Conservation (phyloP, 2,329 filamentous ascomycete genomes). For the Cylindrodendrum hubeiense region DNA sequence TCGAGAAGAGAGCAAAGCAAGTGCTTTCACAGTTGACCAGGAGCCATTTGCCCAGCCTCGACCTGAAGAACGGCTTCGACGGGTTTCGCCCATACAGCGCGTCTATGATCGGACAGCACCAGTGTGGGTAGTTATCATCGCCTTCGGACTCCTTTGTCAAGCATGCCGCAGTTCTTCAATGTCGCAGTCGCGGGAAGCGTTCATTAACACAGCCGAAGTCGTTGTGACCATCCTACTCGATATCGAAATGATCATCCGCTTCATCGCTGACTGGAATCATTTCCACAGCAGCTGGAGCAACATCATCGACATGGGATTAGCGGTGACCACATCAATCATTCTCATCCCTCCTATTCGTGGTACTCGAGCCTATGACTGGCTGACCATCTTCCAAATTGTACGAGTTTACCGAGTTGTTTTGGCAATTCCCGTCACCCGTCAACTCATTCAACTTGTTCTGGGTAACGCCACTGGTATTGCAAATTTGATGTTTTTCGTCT, state of each 20-base stretch:
- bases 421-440: constrained; percentile 86
- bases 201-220: constrained; percentile 81
- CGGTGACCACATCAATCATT: constrained; percentile 85
- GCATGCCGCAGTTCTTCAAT: constrained; percentile 82
- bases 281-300: constrained; percentile 84
- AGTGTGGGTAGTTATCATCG: constrained; percentile 86
- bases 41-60: constrained; percentile 54
- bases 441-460: constrained; percentile 88
- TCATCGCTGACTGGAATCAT: constrained; percentile 81
- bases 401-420: constrained; percentile 93
- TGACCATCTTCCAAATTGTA: constrained; percentile 93
- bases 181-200: constrained; percentile 67
- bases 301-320: constrained; percentile 83
- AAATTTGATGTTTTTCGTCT: constrained; percentile 96
- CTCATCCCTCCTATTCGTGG: constrained; percentile 84
- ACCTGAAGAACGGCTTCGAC: constrained; percentile 53
- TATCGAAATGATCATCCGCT: constrained; percentile 84
- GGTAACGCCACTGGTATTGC: constrained; percentile 92
- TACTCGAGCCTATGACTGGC: constrained; percentile 84
- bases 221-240: constrained; percentile 83
- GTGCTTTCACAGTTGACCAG: constrained; percentile 87
- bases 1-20: constrained; percentile 92
- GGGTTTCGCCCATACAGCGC: constrained; percentile 69
- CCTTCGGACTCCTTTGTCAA: constrained; percentile 83
- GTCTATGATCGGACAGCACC: constrained; percentile 80